Base-by-base conservation (phyloP, 768 basidiomycete genomes). In the Astraeus odoratus region DNA sequence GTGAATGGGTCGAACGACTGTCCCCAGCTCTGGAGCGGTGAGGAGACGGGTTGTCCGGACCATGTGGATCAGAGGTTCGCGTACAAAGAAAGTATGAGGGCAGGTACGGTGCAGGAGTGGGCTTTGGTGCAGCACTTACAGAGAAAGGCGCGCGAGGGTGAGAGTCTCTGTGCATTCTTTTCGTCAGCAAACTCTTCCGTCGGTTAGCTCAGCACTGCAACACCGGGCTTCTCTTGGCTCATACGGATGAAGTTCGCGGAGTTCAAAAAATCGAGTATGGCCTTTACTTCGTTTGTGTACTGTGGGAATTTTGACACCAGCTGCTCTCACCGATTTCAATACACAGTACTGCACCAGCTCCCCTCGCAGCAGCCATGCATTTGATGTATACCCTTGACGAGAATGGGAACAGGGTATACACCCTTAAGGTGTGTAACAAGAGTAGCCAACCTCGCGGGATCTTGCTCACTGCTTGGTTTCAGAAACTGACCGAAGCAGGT, bases 361-460 rank as follows among this genome's bases (percentile, higher is more conserved):
- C 3, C 8, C 20, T 44, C 40, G 30, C 19, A 6, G 19, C 6
- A 61, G 72, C 51, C 59, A 98, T 98, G 95, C 94, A 97, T 81
- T 73, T 97, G 58, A 97, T 97, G 95, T 98, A 95, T 69, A 86
- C 85, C 13, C 52, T 86, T 36, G 86, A 91, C 56, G 77, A 76
- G 47, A 64, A 65, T 36, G 90, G 90, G 15, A 83, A 78, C 71
- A 82, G 95, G 61, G 54, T 88, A 2, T 99, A 99, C 65, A 96
- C 94, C 43, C 80, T 98, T 53, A 94, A 94, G 64, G 94, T 95
- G 42, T 44, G 74, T 57, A n/a, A 18, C n/a, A 34, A 7, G 9
- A 22, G 41, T 13, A 35, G n/a, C 29, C 4, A 19, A 10, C 2
- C 3, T 8, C 19, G 15, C 27, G 44, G 34, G 26, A 19, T 24